Evolutionary conservation across 2,329 filamentous ascomycete species (phyloP), one percentile per base, ranked within the genome.

Genomic region (Kalmusia sp.): DNA sequence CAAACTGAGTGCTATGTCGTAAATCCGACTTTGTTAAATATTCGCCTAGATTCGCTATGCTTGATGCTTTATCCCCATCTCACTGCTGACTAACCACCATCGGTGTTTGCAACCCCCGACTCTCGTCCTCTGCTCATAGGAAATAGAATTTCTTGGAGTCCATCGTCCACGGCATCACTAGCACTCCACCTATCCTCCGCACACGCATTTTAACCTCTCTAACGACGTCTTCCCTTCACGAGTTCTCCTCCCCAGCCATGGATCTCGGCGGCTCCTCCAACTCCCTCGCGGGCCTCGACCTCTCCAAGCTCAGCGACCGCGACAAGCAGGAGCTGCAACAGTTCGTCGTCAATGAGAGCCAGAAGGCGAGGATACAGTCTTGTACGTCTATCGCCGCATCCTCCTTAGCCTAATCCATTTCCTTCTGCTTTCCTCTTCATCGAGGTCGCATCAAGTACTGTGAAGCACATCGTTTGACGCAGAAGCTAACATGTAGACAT

Each of bases 311-410:
- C 72, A 89, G 85, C 68, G 87, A 91, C 55, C 84, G 85, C 70
- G 92, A 97, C 78, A 95, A 92, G 83, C 82, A 86, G 61, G 92
- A 98, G 77, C 84, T 99, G 37, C 90, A 92, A 69, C 87, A 92
- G 71, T 93, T 96, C 76, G 82, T 97, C 54, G 80, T 86, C 65
- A 92, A 90, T 71, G 92, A 97, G 81, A 84, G 85, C 61, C 91
- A 97, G 77, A 95, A 95, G 75, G 85, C 90, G n/a, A 81, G 85
- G 62, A 89, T 91, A 73, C 80, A 77, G 81, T 80, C 63, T 39
- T 71, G 67, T 74, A 61, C 21, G 65, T 41, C 35, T 30, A n/a
- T n/a, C n/a, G n/a, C n/a, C n/a, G n/a, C n/a, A n/a, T n/a, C n/a
- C n/a, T n/a, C n/a, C n/a, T n/a, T n/a, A n/a, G n/a, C n/a, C n/a